These are phyloP conservation scores for Leucocoprinus birnbaumii DNA, from an alignment of 768 basidiomycete genomes.

Conservation along the genomic window DNA sequence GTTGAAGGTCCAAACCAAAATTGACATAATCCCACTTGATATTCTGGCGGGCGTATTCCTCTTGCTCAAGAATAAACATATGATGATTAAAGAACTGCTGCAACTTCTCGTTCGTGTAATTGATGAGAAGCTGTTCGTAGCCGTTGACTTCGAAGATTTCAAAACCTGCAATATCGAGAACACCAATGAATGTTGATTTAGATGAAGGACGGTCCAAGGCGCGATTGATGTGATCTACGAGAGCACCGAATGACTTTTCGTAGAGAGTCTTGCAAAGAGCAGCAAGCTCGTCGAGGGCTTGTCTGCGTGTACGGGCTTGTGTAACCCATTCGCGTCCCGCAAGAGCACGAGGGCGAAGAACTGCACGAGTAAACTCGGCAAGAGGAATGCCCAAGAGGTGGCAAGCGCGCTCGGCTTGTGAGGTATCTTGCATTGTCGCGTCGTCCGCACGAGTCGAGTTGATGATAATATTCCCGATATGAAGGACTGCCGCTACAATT, in stretches of 20 bases:
- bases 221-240: slow-evolving; percentile 94
- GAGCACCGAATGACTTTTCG: slow-evolving; percentile 91
- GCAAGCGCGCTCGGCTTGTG: slow-evolving; percentile 87
- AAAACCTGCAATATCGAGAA: slow-evolving; percentile 98
- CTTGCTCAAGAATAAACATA: slow-evolving; percentile 99
- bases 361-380: slow-evolving; percentile 83
- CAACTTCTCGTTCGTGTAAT: slow-evolving; percentile 97
- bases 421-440: slow-evolving; percentile 72
- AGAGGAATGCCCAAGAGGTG: slow-evolving; percentile 89
- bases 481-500: slow-evolving; percentile 90
- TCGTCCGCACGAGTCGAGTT: slow-evolving; percentile 78
- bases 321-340: slow-evolving; percentile 98
- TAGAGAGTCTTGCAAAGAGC: slow-evolving; percentile 94
- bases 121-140: slow-evolving; percentile 98
- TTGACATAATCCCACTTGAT: slow-evolving; percentile 99
- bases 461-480: slow-evolving; percentile 91
- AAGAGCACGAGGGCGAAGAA: slow-evolving; percentile 85
- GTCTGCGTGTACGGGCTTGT: slow-evolving; percentile 86
- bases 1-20: slow-evolving; percentile 95
- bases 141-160: slow-evolving; percentile 95
- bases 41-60: slow-evolving; percentile 93
- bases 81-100: slow-evolving; percentile 99
- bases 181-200: slow-evolving; percentile 94
- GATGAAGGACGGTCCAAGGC: slow-evolving; percentile 91
- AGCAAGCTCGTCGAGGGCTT: slow-evolving; percentile 89